phyloP scores from a whole-genome alignment of 805 yeast species.

The Candida manassasensis region DNA sequence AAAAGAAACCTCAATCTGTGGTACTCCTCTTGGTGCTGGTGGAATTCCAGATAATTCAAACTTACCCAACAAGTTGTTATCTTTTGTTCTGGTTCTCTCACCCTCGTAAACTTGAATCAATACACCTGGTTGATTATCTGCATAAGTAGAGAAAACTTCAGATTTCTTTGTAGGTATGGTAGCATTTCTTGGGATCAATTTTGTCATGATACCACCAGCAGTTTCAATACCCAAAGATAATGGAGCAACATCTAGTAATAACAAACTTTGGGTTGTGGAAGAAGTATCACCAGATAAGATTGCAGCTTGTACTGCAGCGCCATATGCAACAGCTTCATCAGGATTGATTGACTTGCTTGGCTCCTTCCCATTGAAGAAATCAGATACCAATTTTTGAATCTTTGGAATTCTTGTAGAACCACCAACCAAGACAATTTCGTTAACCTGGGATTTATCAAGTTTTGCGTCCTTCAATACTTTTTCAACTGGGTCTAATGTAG shows the following conservation, averaged over 20 bases:
- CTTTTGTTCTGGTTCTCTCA: constrained; percentile 92
- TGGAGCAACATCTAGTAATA: constrained; percentile 89
- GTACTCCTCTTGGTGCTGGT: constrained; percentile 89
- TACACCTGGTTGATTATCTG: constrained; percentile 94
- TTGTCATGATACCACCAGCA: constrained; percentile 97
- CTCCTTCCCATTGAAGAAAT: constrained; percentile 89
- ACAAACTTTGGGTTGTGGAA: constrained; percentile 41
- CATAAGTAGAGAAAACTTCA: constrained; percentile 93
- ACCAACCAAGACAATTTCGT: constrained; percentile 96
- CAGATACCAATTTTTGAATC: constrained; percentile 89
- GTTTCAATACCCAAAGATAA: constrained; percentile 94
- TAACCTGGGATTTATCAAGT: constrained; percentile 77
- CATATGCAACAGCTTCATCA: constrained; percentile 98
- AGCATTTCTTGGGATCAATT: constrained; percentile 89
- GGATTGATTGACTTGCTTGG: constrained; percentile 98
- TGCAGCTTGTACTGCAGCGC: constrained; percentile 99
- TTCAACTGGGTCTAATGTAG: constrained; percentile 93
- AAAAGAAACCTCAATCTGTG: constrained; percentile 87
- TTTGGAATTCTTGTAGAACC: constrained; percentile 99
- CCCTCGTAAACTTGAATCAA: constrained; percentile 93
- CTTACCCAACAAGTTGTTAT: constrained; percentile 84
- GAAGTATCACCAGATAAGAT: constrained; percentile 82
- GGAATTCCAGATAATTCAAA: constrained; percentile 84
- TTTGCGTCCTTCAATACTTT: constrained; percentile 93
- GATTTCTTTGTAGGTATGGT: constrained; percentile 95